Conservation (phyloP, 75 land plant species). For the Picea glauca region DNA sequence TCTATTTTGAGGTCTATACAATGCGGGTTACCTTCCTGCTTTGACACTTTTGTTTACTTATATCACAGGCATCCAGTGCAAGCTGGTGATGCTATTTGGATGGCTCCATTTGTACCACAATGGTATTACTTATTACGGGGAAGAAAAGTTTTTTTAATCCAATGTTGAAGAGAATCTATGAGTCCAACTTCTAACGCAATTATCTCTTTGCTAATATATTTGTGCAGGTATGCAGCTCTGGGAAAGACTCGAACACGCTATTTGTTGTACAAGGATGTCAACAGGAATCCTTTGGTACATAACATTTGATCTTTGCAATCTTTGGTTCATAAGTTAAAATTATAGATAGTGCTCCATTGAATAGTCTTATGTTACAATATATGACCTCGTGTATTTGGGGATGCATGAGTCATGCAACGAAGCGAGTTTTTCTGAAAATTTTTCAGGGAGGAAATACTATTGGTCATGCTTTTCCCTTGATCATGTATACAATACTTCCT, state of each 20-base stretch:
- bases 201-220: neutral
- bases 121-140: conserved; percentile 44
- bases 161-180: neutral
- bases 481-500: too few species aligned
- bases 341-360: too few species aligned
- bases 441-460: too few species aligned
- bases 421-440: too few species aligned
- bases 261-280: conserved; percentile 87
- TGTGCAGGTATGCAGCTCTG: conserved; percentile 92
- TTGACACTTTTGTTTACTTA: neutral
- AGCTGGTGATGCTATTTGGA: conserved; percentile 98
- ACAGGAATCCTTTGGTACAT: conserved; percentile 62
- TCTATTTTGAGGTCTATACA: neutral
- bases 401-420: too few species aligned
- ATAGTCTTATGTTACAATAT: too few species aligned
- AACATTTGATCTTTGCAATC: neutral
- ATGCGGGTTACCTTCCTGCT: neutral
- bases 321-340: too few species aligned
- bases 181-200: neutral
- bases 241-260: conserved; percentile 83
- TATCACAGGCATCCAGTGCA: conserved; percentile 87
- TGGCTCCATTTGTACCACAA: conserved; percentile 99
- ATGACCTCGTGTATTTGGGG: too few species aligned
- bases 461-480: too few species aligned
- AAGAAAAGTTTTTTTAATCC: neutral